These are phyloP conservation scores for Sanghuangporus sanghuang DNA, from an alignment of 1,284 basidiomycete genomes.

Conservation along the genomic window DNA sequence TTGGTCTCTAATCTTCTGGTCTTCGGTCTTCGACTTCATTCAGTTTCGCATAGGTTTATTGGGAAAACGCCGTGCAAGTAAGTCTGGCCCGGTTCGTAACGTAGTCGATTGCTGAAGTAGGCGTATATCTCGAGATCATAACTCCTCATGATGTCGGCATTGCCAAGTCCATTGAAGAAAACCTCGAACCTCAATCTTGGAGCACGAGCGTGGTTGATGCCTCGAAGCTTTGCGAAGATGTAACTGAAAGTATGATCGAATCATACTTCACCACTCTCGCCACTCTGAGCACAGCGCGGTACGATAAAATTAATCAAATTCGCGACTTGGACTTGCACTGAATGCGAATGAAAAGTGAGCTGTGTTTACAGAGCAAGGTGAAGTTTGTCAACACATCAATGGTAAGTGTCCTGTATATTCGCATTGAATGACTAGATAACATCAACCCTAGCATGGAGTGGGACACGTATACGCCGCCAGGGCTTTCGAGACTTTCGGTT, in stretches of 20 bases:
- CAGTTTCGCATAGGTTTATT: conserved; percentile 55
- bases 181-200: conserved; percentile 55
- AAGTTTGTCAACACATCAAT: conserved; percentile 80
- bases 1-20: conserved; percentile 22
- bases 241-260: conserved; percentile 52
- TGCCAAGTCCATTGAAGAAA: conserved; percentile 53
- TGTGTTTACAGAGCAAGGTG: conserved; percentile 21
- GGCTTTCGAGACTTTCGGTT: conserved; percentile 56
- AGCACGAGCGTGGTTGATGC: conserved; percentile 30
- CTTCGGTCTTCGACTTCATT: background rate
- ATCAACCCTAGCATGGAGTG: conserved; percentile 58
- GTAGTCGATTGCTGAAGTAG: background rate
- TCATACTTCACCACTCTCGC: conserved; percentile 52
- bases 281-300: conserved; percentile 41
- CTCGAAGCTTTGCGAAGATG: conserved; percentile 46
- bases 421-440: background rate
- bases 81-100: conserved; percentile 2
- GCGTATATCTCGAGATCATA: conserved; percentile 53
- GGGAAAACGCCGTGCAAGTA: conserved; percentile 82
- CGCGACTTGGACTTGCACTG: background rate
- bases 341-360: background rate
- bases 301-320: conserved; percentile 16
- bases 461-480: conserved; percentile 55
- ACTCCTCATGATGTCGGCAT: conserved; percentile 77
- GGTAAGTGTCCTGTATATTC: background rate